These are phyloP conservation scores for Spizellomyces sp. DNA, from an alignment of 192 early-diverging fungal genomes.

Conservation along the genomic window DNA sequence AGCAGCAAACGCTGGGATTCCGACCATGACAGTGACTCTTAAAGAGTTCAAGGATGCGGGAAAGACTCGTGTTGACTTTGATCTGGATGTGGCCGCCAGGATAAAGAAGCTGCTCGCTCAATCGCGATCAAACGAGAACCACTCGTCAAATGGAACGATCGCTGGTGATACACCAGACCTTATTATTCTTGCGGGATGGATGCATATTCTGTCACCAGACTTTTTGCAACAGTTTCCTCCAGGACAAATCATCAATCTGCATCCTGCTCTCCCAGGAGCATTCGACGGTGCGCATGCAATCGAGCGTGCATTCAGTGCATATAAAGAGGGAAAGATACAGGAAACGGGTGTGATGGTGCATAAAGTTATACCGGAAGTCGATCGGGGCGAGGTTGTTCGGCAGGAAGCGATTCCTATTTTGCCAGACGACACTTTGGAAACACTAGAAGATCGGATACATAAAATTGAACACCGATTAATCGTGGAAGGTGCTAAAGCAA, in stretches of 20 bases:
- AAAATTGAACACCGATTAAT: conserved; percentile 84
- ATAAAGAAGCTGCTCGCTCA: conserved; percentile 18
- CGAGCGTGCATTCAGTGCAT: conserved; percentile 90
- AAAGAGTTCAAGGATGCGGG: conserved; percentile 83
- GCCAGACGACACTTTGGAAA: conserved; percentile 74
- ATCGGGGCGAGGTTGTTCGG: conserved; percentile 89
- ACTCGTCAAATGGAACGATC: conserved; percentile 50
- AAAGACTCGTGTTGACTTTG: conserved; percentile 86
- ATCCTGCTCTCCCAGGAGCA: conserved; percentile 93
- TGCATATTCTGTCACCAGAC: conserved; percentile 92
- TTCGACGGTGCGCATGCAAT: conserved; percentile 98
- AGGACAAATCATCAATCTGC: conserved; percentile 86
- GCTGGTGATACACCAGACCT: conserved; percentile 65
- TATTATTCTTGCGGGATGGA: conserved; percentile 94
- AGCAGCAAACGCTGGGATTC: conserved; percentile 78
- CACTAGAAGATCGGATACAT: conserved; percentile 89
- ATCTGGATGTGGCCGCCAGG: conserved; percentile 74
- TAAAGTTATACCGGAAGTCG: conserved; percentile 93
- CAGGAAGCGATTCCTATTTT: conserved; percentile 77
- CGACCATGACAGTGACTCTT: conserved; percentile 78
- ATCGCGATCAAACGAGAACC: not conserved
- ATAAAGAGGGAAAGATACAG: conserved; percentile 65
- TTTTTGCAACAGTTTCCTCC: conserved; percentile 76
- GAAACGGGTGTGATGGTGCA: conserved; percentile 74
- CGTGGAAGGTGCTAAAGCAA: conserved; percentile 67